Conservation (phyloP, 2,329 filamentous ascomycete species). For the Hypoxylon sp. region DNA sequence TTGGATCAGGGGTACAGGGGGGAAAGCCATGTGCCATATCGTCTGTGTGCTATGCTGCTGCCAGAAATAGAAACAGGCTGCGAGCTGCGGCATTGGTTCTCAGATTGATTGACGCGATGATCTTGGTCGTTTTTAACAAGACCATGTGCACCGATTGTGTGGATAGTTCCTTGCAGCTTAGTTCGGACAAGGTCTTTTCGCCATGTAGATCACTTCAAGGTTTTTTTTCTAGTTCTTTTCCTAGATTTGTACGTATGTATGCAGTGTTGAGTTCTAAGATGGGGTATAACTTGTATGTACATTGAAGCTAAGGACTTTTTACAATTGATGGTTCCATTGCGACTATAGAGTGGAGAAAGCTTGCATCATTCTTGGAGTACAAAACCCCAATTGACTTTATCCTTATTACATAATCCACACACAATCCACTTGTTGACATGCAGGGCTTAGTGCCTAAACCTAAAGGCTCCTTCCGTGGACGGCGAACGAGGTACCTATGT, state of each 20-base stretch:
- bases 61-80: slow-evolving; percentile 44
- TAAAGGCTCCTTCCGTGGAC: slow-evolving; percentile 45
- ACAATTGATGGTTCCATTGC: not conserved
- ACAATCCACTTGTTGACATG: slow-evolving; percentile 30
- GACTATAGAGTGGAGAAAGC: not conserved
- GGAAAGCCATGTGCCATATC: slow-evolving; percentile 46
- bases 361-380: slow-evolving; percentile 11
- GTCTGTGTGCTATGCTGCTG: slow-evolving; percentile 40
- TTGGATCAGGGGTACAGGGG: slow-evolving; percentile 35
- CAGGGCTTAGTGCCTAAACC: slow-evolving; percentile 45
- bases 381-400: slow-evolving; percentile 4
- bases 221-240: slow-evolving; percentile 8
- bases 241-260: not conserved
- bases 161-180: slow-evolving; percentile 36
- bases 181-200: slow-evolving; percentile 9
- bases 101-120: slow-evolving; percentile 43
- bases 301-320: not conserved
- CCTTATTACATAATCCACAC: slow-evolving; percentile 32
- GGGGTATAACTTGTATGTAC: not conserved
- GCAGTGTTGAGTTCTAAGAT: not conserved
- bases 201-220: slow-evolving; percentile 13
- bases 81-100: slow-evolving; percentile 42
- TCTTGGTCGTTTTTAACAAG: slow-evolving; percentile 33
- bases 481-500: slow-evolving; percentile 32
- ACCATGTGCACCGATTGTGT: slow-evolving; percentile 38